Base-by-base conservation (phyloP, 805 yeast species). In the Saturnispora gosingensis region DNA sequence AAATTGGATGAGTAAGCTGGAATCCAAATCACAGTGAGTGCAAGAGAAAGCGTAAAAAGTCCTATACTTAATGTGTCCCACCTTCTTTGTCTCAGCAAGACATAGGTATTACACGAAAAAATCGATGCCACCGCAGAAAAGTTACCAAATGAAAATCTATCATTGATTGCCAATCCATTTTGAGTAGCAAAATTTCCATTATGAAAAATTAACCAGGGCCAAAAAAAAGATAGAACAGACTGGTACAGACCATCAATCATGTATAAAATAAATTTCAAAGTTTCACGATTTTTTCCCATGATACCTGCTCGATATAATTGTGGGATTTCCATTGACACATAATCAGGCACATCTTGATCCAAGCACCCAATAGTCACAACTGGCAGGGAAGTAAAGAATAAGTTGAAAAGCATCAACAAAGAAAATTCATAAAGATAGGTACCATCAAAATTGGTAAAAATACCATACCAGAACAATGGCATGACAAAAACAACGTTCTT, bases 371-470 rank as follows among this genome's bases (percentile, higher is more conserved):
- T 67, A 56, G 82, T 74, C 46, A 85, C 83, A 45, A 85, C 85
- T 4, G 95, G 91, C 53, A 85, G 67, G 8, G 93, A 85, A 1
- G 93, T 85, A 61, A 85, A 85, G 4, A 88, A 88, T 71, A 86
- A 74, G 64, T 85, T 85, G 73, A 81, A 85, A 63, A 85, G 78
- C 79, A 84, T 82, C 67, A 86, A 74, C 62, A 77, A 83, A 22
- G 95, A 85, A 67, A 78, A 86, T 67, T 85, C 91, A 59, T 80
- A 85, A 62, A 85, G 70, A 61, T 85, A 85, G 2, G 89, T 75
- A 34, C 89, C 89, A 63, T 86, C 93, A 61, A 81, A 85, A 59
- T 80, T 70, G 61, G 72, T 77, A 68, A 72, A 84, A 40, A 82
- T 74, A 49, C 88, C 87, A 63, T 72, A 85, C 91, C 93, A 85